Conservation (phyloP, 2,329 filamentous ascomycete genomes). For the Penicillium griseofulvum region DNA sequence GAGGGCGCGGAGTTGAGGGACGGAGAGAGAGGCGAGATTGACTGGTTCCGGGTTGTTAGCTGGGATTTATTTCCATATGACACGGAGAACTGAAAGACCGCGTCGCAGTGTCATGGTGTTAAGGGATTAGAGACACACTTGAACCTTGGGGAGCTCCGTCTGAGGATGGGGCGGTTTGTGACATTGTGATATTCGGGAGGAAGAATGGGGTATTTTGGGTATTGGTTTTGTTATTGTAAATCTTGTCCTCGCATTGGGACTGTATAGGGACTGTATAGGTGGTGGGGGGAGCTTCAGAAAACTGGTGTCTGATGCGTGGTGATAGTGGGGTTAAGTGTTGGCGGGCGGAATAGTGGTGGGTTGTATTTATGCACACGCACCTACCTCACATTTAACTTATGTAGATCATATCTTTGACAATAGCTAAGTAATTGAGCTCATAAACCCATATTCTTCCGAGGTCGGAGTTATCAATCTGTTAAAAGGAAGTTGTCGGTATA, state of each 20-base stretch:
- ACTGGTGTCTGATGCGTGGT: constrained; percentile 2
- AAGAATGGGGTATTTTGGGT: not conserved
- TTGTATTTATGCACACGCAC: not conserved
- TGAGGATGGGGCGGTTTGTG: constrained; percentile 31
- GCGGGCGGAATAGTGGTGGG: not conserved
- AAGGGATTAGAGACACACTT: constrained; percentile 20
- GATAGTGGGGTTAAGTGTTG: constrained; percentile 3
- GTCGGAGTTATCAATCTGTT: not conserved
- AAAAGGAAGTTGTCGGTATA: not conserved
- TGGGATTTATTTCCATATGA: not conserved
- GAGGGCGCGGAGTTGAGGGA: constrained; percentile 81
- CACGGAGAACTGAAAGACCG: not conserved
- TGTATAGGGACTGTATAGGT: not conserved
- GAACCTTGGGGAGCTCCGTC: constrained; percentile 30
- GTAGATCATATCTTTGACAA: not conserved
- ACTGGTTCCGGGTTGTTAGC: constrained; percentile 36
- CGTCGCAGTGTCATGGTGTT: not conserved
- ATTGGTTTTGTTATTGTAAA: not conserved
- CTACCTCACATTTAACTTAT: not conserved
- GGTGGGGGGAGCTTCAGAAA: constrained; percentile 9
- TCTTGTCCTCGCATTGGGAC: not conserved
- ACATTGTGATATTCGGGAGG: constrained; percentile 17
- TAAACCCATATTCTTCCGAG: not conserved
- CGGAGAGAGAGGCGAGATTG: constrained; percentile 73
- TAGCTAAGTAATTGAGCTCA: not conserved